Conservation (phyloP, 1,284 basidiomycete genomes). For the Pseudozyma thailandica region DNA sequence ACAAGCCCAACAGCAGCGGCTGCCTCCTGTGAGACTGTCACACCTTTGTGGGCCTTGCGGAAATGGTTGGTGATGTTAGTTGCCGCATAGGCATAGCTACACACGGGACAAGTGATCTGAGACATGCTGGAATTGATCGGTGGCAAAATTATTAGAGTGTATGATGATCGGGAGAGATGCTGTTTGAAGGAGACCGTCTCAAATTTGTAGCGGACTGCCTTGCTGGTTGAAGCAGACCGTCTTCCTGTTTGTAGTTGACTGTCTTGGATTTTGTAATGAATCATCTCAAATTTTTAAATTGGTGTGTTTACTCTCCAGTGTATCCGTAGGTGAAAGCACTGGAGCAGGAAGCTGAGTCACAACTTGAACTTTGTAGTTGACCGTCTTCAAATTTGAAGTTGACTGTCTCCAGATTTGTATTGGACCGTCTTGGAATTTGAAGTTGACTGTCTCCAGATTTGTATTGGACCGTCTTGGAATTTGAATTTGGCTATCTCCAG, state of each 20-base stretch:
- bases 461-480: not conserved
- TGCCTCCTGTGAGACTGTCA: constrained; percentile 4
- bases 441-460: not conserved
- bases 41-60: constrained; percentile 2
- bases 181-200: no score
- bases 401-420: not conserved
- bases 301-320: no score
- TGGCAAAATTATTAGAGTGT: not conserved
- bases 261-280: constrained; percentile 2
- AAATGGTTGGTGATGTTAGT: constrained; percentile 3
- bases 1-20: constrained; percentile 15
- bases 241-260: not conserved
- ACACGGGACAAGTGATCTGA: no score
- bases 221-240: not conserved
- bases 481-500: not conserved
- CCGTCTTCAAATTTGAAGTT: not conserved
- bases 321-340: no score
- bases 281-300: no score
- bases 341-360: no score
- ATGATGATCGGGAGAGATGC: no score
- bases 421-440: not conserved
- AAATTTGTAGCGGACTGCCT: not conserved
- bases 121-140: not conserved
- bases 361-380: not conserved
- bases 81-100: no score